phyloP scores from a whole-genome alignment of 2,329 filamentous ascomycete species.

The Clonostachys rosea region DNA sequence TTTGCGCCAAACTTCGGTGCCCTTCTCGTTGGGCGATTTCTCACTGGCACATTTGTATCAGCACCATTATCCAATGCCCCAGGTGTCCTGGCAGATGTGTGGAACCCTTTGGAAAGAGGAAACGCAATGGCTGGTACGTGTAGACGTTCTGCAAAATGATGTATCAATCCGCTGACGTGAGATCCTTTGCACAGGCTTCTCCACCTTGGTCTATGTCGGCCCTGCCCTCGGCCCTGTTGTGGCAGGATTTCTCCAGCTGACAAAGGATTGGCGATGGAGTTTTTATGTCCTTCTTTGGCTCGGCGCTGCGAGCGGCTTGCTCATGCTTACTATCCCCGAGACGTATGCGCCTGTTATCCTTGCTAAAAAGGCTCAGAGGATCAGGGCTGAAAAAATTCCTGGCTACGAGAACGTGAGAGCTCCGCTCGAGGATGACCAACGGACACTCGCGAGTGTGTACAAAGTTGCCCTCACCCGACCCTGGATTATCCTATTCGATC shows the following conservation, averaged over 20 bases:
- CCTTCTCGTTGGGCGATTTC: conserved; percentile 48
- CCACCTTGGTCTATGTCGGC: conserved; percentile 47
- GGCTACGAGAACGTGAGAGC: conserved; percentile 48
- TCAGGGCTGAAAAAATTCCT: conserved; percentile 39
- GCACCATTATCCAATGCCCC: conserved; percentile 42
- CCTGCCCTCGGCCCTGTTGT: conserved; percentile 49
- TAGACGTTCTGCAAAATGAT: too few relatives aligned
- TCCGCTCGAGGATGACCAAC: conserved; percentile 37
- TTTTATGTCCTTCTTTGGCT: conserved; percentile 43
- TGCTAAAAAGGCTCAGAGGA: conserved; percentile 44
- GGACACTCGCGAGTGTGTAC: conserved; percentile 36
- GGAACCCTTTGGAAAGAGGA: conserved; percentile 44
- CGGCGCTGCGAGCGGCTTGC: conserved; percentile 24
- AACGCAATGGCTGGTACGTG: conserved; percentile 39
- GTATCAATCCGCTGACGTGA: too few relatives aligned
- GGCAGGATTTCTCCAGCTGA: conserved; percentile 51
- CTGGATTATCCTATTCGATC: conserved; percentile 48
- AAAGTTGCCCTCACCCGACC: conserved; percentile 46
- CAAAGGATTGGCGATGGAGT: conserved; percentile 48
- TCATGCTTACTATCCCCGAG: conserved; percentile 56
- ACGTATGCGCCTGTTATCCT: conserved; percentile 48
- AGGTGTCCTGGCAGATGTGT: conserved; percentile 49
- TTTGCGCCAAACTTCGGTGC: conserved; percentile 48
- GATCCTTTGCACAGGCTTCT: conserved; percentile 26
- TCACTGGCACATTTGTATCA: conserved; percentile 51